Evolutionary conservation across 306 rosid genomes (phyloP).

Genomic region (Corylus avellana): DNA sequence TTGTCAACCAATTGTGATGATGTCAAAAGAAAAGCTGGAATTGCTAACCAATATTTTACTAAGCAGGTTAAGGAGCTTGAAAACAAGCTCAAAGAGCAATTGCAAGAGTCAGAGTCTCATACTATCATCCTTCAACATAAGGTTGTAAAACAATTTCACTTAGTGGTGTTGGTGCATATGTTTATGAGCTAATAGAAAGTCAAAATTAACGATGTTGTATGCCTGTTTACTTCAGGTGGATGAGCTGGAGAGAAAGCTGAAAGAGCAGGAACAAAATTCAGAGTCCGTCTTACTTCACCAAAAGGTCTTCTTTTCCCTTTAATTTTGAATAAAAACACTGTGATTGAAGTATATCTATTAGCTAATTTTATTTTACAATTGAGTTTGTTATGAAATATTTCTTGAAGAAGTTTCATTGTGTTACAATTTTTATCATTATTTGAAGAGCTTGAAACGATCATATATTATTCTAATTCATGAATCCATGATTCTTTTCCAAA

Average conservation of each 20-base stretch:
- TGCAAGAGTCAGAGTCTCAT: constrained; percentile 59
- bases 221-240: constrained; percentile 44
- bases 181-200: constrained; percentile 14
- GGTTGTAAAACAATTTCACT: constrained; percentile 42
- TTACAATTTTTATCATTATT: no score
- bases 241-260: constrained; percentile 72
- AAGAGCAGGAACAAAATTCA: constrained; percentile 57
- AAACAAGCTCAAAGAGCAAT: constrained; percentile 59
- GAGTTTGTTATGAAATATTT: neutral
- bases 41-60: neutral
- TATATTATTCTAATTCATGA: no score
- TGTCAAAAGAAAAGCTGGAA: constrained; percentile 10
- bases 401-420: no score
- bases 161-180: neutral
- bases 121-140: constrained; percentile 60
- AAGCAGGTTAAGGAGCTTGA: constrained; percentile 77
- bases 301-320: constrained; percentile 41
- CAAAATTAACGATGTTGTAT: neutral
- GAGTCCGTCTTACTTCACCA: constrained; percentile 51
- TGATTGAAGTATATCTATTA: neutral
- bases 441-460: no score
- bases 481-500: no score
- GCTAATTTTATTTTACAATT: neutral
- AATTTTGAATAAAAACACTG: neutral
- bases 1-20: constrained; percentile 7